Base-by-base conservation (phyloP, 108 stramenopile species). In the Cylindrotheca fusiformis region DNA sequence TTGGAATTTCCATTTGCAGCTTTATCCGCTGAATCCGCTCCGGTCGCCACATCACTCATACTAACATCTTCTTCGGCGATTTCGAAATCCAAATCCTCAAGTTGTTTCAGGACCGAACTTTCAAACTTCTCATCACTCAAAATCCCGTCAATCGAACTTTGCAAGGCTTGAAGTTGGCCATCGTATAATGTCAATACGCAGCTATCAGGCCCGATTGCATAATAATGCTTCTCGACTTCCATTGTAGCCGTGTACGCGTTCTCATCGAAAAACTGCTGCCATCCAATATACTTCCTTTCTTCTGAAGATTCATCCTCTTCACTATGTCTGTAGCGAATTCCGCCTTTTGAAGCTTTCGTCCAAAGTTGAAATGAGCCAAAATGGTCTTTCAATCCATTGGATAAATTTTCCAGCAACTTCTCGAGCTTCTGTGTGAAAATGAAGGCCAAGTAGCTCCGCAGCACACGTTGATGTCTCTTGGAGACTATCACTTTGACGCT, bases 101-200 rank as follows among this genome's bases (percentile, higher is more conserved):
- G 65, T 46, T 81, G 82, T 41, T 69, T 66, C 29, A 81, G 53
- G 33, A 88, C 70, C 47, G 64, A 70, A 17, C 67, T 53, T 56
- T 73, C 53, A 59, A 89, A 85, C 48, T 75, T 75, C 54, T 82
- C 77, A 31, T 69, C 62, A 6, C 71, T 73, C 10, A 51, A 45
- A 27, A 88, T 48, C 28, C 77, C 74, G 33, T 93, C 85, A 22
- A 87, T 52, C 8, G 92, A 77, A 23, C 27, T 63, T 58, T 93
- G 87, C 46, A 93, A 65, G 25, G 88, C 79, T 26, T 85, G 72
- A 5, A 93, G 67, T 59, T 90, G 85, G 28, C 92, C 92, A 63
- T 93, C 92, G 55, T 87, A 86, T 1, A 93, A 72, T 22, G 92
- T 77, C 25, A 93, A 62, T 2, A 85, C 88, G 48, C 92, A 93